phyloP scores from a whole-genome alignment of 768 basidiomycete species.

The Dendrothele bispora region DNA sequence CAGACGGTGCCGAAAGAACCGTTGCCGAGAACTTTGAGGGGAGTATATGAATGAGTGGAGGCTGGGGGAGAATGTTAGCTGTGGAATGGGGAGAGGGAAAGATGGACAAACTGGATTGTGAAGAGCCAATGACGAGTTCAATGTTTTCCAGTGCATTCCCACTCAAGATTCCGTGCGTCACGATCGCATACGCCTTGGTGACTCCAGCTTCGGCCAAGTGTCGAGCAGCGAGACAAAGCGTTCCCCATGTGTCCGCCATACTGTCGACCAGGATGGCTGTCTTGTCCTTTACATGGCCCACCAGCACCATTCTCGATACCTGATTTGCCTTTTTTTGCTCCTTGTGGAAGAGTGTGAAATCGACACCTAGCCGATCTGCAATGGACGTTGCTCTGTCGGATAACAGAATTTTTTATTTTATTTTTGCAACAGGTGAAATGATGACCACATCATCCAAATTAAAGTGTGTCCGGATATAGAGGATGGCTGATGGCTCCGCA shows the following conservation, averaged over 20 bases:
- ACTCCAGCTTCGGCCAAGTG: conserved; percentile 92
- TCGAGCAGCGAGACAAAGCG: conserved; percentile 86
- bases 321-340: conserved; percentile 97
- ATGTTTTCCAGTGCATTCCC: conserved; percentile 83
- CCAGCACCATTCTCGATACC: conserved; percentile 92
- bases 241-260: conserved; percentile 98
- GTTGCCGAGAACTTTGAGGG: conserved; percentile 95
- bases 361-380: conserved; percentile 92
- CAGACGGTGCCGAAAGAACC: conserved; percentile 99
- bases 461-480: conserved; percentile 93
- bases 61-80: conserved; percentile 40
- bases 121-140: conserved; percentile 70
- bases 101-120: conserved; percentile 70
- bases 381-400: conserved; percentile 91
- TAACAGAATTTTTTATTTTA: no score
- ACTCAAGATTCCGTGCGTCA: conserved; percentile 95
- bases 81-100: conserved; percentile 12
- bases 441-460: conserved; percentile 85
- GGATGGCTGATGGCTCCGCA: conserved; percentile 92
- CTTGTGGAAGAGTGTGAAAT: conserved; percentile 99
- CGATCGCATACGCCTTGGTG: conserved; percentile 81
- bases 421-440: conserved; percentile 95
- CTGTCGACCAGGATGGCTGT: conserved; percentile 95
- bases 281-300: conserved; percentile 91
- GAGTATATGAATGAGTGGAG: conserved; percentile 87